Evolutionary conservation across 495 filamentous ascomycete species (phyloP), one percentile per base, ranked within the genome.

Genomic region (Aspergillus bertholletiae): DNA sequence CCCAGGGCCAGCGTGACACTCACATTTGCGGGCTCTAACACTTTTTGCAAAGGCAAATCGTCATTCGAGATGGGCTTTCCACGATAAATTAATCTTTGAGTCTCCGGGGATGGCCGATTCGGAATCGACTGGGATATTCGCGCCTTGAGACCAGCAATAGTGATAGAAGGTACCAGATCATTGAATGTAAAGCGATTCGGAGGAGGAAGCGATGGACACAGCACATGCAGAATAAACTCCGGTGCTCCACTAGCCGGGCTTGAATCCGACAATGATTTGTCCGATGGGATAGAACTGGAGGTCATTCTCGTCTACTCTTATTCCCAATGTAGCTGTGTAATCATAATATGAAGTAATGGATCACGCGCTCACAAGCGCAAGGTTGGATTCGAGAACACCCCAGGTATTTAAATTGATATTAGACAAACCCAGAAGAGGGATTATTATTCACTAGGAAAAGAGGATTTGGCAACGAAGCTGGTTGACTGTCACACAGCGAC

Each of bases 1-100:
- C 22, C 6, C 28, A 7, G 24, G 24, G 34, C 13, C 34, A n/a
- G 15, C 7, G 13, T n/a, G 17, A 43, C 11, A 72, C 81, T 59
- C 72, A 89, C 86, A 54, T 77, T 61, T 26, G 79, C 67, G 46
- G 76, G 69, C 3, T 78, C 78, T 59, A 90, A 80, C 0, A 89
- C 64, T 17, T 81, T 78, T 40, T 74, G 58, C 63, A 92, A 70
- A 0, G 76, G 85, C 24, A 77, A 74, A 17, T 57, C 69, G 18
- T 85, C 77, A 53, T 77, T 74, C 18, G 66, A 54, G 18, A 90
- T 71, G 30, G 82, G 66, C 46, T 80, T 81, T 7, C 88, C 88
- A 52, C 80, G 72, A 57, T 88, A 84, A 23, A 90, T 89, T 40
- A 92, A 63, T 11, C 86, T 74, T 61, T 89, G 86, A 4, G 71